These are phyloP conservation scores for Pulveroboletus sp. DNA, from an alignment of 768 basidiomycete species.

Conservation along the genomic window DNA sequence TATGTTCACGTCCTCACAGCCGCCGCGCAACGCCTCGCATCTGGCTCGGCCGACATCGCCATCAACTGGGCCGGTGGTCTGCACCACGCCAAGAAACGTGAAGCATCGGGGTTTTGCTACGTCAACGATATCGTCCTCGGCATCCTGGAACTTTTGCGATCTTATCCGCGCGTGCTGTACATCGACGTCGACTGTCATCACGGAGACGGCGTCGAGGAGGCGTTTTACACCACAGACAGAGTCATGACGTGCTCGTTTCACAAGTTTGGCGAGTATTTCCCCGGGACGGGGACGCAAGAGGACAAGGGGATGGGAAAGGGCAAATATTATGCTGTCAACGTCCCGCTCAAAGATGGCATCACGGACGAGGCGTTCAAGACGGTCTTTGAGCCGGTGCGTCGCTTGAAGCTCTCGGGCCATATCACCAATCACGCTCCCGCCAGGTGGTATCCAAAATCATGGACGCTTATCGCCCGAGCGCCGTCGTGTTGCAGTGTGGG, in stretches of 20 bases:
- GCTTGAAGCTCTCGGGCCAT: background rate
- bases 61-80: slow-evolving; percentile 99
- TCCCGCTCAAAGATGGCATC: slow-evolving; percentile 91
- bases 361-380: slow-evolving; percentile 83
- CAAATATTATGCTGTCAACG: slow-evolving; percentile 85
- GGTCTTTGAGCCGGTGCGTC: slow-evolving; percentile 86
- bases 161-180: slow-evolving; percentile 84
- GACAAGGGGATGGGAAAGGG: slow-evolving; percentile 83
- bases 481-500: slow-evolving; percentile 90
- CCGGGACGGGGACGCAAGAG: slow-evolving; percentile 76
- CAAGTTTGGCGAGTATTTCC: slow-evolving; percentile 86
- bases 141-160: slow-evolving; percentile 88
- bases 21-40: slow-evolving; percentile 75
- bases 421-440: background rate
- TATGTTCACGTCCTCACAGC: slow-evolving; percentile 41
- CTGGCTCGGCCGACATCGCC: slow-evolving; percentile 74
- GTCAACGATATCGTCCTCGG: slow-evolving; percentile 96
- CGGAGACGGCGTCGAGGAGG: slow-evolving; percentile 98
- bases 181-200: slow-evolving; percentile 99
- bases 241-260: slow-evolving; percentile 98
- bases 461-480: slow-evolving; percentile 84
- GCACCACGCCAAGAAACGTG: slow-evolving; percentile 99
- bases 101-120: slow-evolving; percentile 98
- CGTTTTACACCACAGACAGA: slow-evolving; percentile 94
- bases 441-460: slow-evolving; percentile 82